phyloP scores from a whole-genome alignment of 345 rosid species.

The Syzygium oleosum region DNA sequence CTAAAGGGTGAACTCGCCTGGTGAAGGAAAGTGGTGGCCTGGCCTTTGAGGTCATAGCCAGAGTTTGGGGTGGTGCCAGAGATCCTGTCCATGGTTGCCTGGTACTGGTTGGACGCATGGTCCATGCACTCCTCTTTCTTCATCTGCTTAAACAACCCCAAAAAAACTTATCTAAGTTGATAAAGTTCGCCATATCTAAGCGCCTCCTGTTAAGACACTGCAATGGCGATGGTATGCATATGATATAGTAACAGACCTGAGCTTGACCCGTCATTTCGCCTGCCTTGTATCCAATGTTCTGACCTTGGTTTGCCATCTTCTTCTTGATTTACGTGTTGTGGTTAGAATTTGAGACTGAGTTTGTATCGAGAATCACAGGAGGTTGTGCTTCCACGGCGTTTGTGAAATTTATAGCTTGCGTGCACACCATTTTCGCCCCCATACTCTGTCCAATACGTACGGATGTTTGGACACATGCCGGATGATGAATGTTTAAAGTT shows the following conservation, averaged over 20 bases:
- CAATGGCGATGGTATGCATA: not conserved
- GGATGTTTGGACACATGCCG: not conserved
- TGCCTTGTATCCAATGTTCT: not conserved
- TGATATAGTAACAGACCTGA: not conserved
- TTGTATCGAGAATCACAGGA: not conserved
- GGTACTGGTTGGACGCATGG: conserved; percentile 13
- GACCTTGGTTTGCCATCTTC: not conserved
- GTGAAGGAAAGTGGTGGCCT: conserved; percentile 31
- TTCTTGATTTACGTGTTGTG: not conserved
- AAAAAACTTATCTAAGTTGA: not conserved
- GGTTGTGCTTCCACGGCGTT: not conserved
- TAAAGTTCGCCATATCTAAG: too few relatives aligned
- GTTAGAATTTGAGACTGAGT: not conserved
- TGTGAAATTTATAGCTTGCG: not conserved
- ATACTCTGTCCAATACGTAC: not conserved
- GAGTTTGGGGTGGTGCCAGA: conserved; percentile 19
- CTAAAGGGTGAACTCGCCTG: conserved; percentile 13
- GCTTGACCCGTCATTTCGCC: conserved; percentile 4
- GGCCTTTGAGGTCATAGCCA: conserved; percentile 14
- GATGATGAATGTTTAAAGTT: not conserved
- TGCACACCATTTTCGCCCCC: not conserved
- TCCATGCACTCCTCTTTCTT: conserved; percentile 30
- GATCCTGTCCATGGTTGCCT: conserved; percentile 15
- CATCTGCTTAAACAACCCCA: conserved; percentile 9
- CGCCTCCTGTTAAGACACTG: not conserved